Evolutionary conservation across 257 asterid genomes (phyloP).

Genomic region (Capsicum chinense): DNA sequence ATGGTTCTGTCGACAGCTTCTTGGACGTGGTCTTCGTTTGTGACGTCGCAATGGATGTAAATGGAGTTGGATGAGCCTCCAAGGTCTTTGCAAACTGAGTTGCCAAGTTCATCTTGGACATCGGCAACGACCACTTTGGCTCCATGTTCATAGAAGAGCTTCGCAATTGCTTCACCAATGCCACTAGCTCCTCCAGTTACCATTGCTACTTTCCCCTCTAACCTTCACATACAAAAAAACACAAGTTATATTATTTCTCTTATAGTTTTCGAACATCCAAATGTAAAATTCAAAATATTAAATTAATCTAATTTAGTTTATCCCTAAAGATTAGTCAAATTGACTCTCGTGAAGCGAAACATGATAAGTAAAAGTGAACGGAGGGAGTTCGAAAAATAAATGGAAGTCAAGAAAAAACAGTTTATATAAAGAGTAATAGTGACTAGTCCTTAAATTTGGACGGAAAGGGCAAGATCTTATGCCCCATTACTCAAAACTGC

Average conservation of each 20-base stretch:
- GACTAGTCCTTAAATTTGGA: background rate
- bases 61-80: slow-evolving; percentile 42
- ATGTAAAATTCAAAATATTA: too few relatives aligned
- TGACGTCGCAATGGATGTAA: slow-evolving; percentile 60
- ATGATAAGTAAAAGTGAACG: too few relatives aligned
- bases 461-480: background rate
- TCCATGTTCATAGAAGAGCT: slow-evolving; percentile 55
- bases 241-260: background rate
- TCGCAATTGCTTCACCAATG: slow-evolving; percentile 58
- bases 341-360: too few relatives aligned
- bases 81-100: slow-evolving; percentile 34
- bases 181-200: slow-evolving; percentile 73
- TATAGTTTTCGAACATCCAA: too few relatives aligned
- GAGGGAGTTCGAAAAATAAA: background rate
- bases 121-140: slow-evolving; percentile 66
- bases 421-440: background rate
- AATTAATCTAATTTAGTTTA: too few relatives aligned
- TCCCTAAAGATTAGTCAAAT: too few relatives aligned
- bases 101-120: slow-evolving; percentile 54
- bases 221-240: slow-evolving; percentile 36
- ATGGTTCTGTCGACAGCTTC: slow-evolving; percentile 48
- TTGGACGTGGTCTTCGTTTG: slow-evolving; percentile 49
- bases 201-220: slow-evolving; percentile 69
- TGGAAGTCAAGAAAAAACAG: background rate
- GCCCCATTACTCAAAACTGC: background rate